Evolutionary conservation across 1,284 basidiomycete species (phyloP).

Genomic region (Acaromyces ingoldii): DNA sequence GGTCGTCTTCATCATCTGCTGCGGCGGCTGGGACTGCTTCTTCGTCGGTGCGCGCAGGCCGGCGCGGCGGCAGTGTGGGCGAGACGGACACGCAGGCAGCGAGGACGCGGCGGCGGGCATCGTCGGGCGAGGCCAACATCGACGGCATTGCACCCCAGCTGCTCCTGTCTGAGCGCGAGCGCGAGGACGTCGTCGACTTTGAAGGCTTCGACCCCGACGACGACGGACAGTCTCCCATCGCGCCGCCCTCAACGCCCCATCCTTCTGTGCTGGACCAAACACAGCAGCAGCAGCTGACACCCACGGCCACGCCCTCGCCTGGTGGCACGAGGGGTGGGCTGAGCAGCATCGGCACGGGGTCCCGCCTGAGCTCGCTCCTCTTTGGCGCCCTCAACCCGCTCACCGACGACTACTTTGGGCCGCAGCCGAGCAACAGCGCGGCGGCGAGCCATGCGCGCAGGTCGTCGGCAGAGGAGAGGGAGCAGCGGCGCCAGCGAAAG

Average conservation of each 20-base stretch:
- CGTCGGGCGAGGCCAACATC: neutral
- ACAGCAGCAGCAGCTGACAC: neutral
- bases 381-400: slow-evolving; percentile 4
- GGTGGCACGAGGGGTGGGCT: neutral
- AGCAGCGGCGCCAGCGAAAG: neutral
- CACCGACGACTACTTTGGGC: slow-evolving; percentile 11
- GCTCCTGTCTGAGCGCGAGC: slow-evolving; percentile 19
- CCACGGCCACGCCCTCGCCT: neutral
- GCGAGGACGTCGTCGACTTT: slow-evolving; percentile 13
- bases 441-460: neutral
- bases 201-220: slow-evolving; percentile 17
- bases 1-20: neutral
- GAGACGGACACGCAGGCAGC: neutral
- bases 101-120: neutral
- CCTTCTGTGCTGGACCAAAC: neutral
- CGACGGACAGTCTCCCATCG: slow-evolving; percentile 3
- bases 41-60: neutral
- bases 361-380: slow-evolving; percentile 1
- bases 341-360: neutral
- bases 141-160: neutral
- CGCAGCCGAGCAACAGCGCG: slow-evolving; percentile 1
- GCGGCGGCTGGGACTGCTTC: too few species aligned
- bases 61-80: neutral
- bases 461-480: neutral
- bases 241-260: slow-evolving; percentile 8